Percentiles rank a stretch among this genome's conserved stretches.
phyloP scores from a whole-genome alignment of 352 stramenopile genomes.

The Globisporangium acanthophoron region DNA sequence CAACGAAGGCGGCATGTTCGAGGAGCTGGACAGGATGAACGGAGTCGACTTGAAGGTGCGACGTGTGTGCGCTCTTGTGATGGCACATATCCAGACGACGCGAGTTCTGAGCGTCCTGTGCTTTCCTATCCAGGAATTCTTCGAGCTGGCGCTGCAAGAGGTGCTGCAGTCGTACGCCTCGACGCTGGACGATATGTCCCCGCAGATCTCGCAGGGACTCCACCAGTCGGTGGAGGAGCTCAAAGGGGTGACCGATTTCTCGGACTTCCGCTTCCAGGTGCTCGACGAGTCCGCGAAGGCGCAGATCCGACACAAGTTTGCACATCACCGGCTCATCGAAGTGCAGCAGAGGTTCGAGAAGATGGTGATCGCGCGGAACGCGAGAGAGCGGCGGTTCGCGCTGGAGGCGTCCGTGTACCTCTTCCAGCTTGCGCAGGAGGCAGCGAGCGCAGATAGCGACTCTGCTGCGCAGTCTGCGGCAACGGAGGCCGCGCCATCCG shows the following conservation, averaged over 20 bases:
- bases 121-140: conserved; percentile 40
- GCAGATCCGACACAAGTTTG: conserved; percentile 44
- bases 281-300: conserved; percentile 36
- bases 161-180: conserved; percentile 45
- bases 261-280: conserved; percentile 36
- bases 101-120: no score
- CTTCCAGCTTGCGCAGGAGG: conserved; percentile 64
- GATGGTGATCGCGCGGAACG: conserved; percentile 46
- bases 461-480: conserved; percentile 2
- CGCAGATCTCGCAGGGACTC: conserved; percentile 41
- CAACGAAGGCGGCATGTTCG: conserved; percentile 49
- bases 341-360: conserved; percentile 65
- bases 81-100: neutral
- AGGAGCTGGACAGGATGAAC: conserved; percentile 63
- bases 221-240: conserved; percentile 37
- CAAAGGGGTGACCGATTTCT: conserved; percentile 43
- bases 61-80: neutral
- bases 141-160: conserved; percentile 58
- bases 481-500: conserved; percentile 1
- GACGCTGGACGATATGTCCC: conserved; percentile 53
- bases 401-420: conserved; percentile 54
- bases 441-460: conserved; percentile 5
- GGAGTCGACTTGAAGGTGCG: conserved; percentile 63
- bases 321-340: conserved; percentile 54
- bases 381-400: conserved; percentile 42